Percentiles rank a stretch among this genome's conserved stretches.
Conservation (phyloP, 1,284 basidiomycete genomes). For the Cutaneotrichosporon cyanovorans region DNA sequence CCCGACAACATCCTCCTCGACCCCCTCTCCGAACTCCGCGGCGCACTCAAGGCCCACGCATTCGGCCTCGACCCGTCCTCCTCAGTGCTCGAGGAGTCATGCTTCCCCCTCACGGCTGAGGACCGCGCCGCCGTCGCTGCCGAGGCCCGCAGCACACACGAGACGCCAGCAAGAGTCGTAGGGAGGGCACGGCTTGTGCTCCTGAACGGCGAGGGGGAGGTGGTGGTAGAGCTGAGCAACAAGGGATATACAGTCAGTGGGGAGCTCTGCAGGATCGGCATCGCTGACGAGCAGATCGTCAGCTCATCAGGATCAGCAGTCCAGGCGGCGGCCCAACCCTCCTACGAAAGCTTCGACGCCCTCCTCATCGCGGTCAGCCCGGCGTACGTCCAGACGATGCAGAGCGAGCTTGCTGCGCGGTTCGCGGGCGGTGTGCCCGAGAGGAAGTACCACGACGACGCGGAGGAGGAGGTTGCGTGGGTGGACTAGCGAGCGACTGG, state of each 20-base stretch:
- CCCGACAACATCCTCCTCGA: conserved; percentile 30
- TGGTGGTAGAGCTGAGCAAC: conserved; percentile 22
- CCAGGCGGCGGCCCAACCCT: conserved; percentile 7
- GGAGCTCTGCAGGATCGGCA: not conserved
- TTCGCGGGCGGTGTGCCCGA: conserved; percentile 17
- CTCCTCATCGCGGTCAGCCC: conserved; percentile 35
- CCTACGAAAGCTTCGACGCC: conserved; percentile 37
- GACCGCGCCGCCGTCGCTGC: conserved; percentile 17
- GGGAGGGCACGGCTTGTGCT: conserved; percentile 21
- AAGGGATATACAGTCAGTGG: conserved; percentile 36
- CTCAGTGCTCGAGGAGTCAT: conserved; percentile 13
- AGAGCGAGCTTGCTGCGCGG: conserved; percentile 27
- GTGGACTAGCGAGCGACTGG: conserved; percentile 18
- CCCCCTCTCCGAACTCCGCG: conserved; percentile 31
- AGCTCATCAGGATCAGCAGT: conserved; percentile 1
- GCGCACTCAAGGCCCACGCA: conserved; percentile 24
- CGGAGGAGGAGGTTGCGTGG: conserved; percentile 8
- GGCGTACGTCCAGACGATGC: conserved; percentile 35
- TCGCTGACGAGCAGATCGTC: conserved; percentile 12
- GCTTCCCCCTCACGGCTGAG: conserved; percentile 25
- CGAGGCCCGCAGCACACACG: conserved; percentile 4
- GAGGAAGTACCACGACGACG: conserved; percentile 8
- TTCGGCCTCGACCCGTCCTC: conserved; percentile 27
- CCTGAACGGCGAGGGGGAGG: conserved; percentile 18
- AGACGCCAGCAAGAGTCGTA: conserved; percentile 15